phyloP scores from a whole-genome alignment of 1,139 yeast genomes.

The Diutina scorzettiae region DNA sequence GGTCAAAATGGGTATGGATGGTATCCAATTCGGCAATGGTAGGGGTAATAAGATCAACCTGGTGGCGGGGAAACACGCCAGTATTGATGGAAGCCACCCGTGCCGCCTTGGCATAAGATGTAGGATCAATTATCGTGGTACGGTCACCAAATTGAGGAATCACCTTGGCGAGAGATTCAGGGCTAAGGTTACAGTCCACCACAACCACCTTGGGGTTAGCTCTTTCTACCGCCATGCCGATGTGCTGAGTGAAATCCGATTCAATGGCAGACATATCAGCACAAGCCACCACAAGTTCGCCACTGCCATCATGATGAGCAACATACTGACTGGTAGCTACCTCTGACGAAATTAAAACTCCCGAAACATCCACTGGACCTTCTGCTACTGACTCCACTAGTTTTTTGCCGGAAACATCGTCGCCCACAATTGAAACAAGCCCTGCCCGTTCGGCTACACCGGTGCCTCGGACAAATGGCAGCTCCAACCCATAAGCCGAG shows the following conservation, averaged over 20 bases:
- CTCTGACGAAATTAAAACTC: constrained; percentile 20
- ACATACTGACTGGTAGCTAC: constrained; percentile 56
- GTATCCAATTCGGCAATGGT: constrained; percentile 49
- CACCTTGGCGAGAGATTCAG: constrained; percentile 25
- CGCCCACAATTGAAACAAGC: constrained; percentile 50
- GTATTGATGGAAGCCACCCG: constrained; percentile 18
- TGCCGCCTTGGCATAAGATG: constrained; percentile 51
- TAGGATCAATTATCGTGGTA: constrained; percentile 56
- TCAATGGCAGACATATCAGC: constrained; percentile 76
- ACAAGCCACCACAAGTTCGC: constrained; percentile 62
- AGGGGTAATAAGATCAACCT: constrained; percentile 46
- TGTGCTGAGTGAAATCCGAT: constrained; percentile 25
- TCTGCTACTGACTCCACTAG: constrained; percentile 19
- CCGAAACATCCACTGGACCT: constrained; percentile 25
- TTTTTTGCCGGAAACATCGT: constrained; percentile 41
- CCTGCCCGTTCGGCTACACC: constrained; percentile 12
- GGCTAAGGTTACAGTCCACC: constrained; percentile 59
- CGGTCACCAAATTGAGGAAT: constrained; percentile 14
- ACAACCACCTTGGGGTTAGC: constrained; percentile 35
- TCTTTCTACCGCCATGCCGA: constrained; percentile 13
- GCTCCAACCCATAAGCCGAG: not conserved
- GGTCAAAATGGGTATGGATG: constrained; percentile 39
- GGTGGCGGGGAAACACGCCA: constrained; percentile 22
- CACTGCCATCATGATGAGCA: constrained; percentile 50
- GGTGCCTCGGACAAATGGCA: not conserved